Conservation (phyloP, 192 early-diverging fungal species). For the Funneliformis geosporum region DNA sequence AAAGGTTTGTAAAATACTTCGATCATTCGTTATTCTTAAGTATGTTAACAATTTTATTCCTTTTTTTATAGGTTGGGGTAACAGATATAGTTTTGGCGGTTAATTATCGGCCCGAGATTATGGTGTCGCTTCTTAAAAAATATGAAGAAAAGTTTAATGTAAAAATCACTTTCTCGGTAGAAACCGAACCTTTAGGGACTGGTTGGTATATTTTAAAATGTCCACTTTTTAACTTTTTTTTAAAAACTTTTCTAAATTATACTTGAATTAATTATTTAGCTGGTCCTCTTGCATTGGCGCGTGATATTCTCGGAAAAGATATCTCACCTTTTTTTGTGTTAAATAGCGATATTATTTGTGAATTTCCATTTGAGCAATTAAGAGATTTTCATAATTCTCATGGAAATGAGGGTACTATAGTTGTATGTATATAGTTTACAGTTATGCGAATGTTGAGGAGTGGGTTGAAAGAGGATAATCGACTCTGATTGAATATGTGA, state of each 20-base stretch:
- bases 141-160: conserved; percentile 92
- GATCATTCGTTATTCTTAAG: background rate
- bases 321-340: conserved; percentile 97
- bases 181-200: conserved; percentile 95
- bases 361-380: conserved; percentile 92
- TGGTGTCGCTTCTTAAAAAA: conserved; percentile 91
- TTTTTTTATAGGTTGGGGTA: conserved; percentile 81
- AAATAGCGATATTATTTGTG: conserved; percentile 99
- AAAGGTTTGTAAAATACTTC: conserved; percentile 65
- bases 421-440: conserved; percentile 49
- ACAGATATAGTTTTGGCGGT: conserved; percentile 97
- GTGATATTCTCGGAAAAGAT: conserved; percentile 89
- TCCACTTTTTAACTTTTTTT: background rate
- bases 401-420: conserved; percentile 93
- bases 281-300: conserved; percentile 94
- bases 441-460: background rate
- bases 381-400: conserved; percentile 89
- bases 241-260: conserved; percentile 7
- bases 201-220: conserved; percentile 35
- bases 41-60: conserved; percentile 18
- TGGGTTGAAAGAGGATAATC: background rate
- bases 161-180: conserved; percentile 95
- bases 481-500: too few species aligned
- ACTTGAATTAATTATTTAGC: conserved; percentile 38
- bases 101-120: conserved; percentile 98